Base-by-base conservation (phyloP, 2,329 filamentous ascomycete genomes). In the Stemphylium lycopersici region DNA sequence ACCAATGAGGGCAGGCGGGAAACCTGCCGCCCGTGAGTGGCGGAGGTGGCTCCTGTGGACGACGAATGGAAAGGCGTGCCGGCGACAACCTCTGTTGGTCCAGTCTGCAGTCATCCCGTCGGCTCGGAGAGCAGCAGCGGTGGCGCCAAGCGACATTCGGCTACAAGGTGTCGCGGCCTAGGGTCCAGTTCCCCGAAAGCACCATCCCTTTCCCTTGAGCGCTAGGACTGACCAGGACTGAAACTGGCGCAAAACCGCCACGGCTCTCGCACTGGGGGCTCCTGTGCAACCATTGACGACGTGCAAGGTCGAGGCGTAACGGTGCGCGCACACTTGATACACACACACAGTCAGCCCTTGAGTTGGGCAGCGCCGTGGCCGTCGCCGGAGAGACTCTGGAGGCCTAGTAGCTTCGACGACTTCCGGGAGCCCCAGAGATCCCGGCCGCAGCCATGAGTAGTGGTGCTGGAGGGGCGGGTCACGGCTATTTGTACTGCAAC, bases 181-280 rank as follows among this genome's bases (percentile, higher is more conserved):
- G 46, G 52, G 33, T 42, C 40, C 50, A 45, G 48, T 60, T 65
- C 57, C 59, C 54, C 58, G 52, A 51, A 46, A 56, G 51, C 26
- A 29, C 26, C 42, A 42, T 36, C 29, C 38, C 18, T 29, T 40
- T 36, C 29, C 38, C 18, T 29, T 40, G 29, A 26, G 7, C n/a
- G 26, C 18, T 29, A 31, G 20, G 20, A 20, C 20, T 20, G 20
- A 20, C 20, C 20, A 20, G 10, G 40, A 44, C 48, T 47, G 54
- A 49, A 53, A 46, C 54, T 46, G 49, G 50, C 50, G 50, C 55
- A 54, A 39, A 38, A 36, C 22, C 16, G 22, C 26, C 34, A 3
- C 10, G 26, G 26, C 26, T 11, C 26, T 29, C 26, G 26, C 26
- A 29, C 26, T 29, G 26, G 26, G 10, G 26, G 26, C 26, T 29